phyloP scores from a whole-genome alignment of 306 rosid species.

The Trichosanthes truncata region DNA sequence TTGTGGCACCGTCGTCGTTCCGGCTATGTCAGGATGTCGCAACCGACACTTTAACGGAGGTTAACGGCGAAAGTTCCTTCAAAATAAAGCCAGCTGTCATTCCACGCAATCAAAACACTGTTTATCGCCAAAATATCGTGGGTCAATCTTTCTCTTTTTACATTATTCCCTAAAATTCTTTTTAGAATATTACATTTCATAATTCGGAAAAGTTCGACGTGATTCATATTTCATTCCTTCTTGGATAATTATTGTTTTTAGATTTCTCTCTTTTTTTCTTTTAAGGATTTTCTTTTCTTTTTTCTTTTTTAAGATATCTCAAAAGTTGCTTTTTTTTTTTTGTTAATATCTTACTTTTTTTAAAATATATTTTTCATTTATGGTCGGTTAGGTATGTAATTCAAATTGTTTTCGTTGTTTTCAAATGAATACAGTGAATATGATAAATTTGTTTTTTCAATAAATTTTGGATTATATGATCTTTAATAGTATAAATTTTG shows the following conservation, averaged over 20 bases:
- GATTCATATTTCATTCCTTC: neutral
- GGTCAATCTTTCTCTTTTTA: neutral
- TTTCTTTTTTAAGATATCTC: neutral
- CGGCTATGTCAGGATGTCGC: neutral
- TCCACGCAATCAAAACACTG: neutral
- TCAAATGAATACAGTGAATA: too few relatives aligned
- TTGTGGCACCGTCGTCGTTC: neutral
- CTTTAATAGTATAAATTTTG: too few relatives aligned
- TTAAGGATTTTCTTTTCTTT: neutral
- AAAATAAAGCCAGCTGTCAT: neutral
- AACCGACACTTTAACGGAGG: conserved; percentile 2
- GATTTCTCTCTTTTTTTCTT: neutral
- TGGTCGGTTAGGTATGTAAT: neutral
- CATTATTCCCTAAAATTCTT: neutral
- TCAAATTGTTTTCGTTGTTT: neutral
- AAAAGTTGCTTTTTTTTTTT: neutral
- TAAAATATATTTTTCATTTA: neutral
- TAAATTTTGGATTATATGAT: too few relatives aligned
- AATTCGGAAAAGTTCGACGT: neutral
- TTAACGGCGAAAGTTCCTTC: neutral
- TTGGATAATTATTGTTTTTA: neutral
- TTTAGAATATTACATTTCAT: neutral
- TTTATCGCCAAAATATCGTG: neutral
- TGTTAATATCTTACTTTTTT: neutral
- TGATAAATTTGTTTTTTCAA: too few relatives aligned